phyloP scores from a whole-genome alignment of 352 stramenopile species.

The Pythium biforme region DNA sequence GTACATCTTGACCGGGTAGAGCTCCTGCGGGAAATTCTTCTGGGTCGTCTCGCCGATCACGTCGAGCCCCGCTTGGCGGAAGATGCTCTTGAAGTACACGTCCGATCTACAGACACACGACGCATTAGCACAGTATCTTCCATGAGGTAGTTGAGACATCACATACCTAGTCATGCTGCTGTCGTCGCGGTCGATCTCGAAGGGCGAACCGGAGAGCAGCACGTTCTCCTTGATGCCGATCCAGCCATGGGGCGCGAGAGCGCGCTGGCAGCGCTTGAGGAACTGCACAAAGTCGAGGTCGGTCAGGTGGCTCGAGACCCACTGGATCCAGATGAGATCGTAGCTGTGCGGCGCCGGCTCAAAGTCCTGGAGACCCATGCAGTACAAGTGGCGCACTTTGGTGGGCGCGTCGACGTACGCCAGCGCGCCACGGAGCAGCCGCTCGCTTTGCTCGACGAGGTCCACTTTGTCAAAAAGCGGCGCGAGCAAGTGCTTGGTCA shows the following conservation, averaged over 20 bases:
- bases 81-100: slow-evolving; percentile 91
- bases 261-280: slow-evolving; percentile 84
- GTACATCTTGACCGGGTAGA: slow-evolving; percentile 96
- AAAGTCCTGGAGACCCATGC: slow-evolving; percentile 92
- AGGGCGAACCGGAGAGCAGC: slow-evolving; percentile 61
- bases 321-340: slow-evolving; percentile 97
- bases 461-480: slow-evolving; percentile 88
- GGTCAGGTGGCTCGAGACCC: slow-evolving; percentile 94
- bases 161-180: slow-evolving; percentile 90
- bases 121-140: background rate
- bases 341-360: slow-evolving; percentile 69
- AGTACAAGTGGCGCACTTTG: slow-evolving; percentile 81
- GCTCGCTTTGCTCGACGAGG: slow-evolving; percentile 93
- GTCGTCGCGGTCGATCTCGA: slow-evolving; percentile 93
- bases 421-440: slow-evolving; percentile 85
- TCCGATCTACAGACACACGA: slow-evolving; percentile 36
- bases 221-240: slow-evolving; percentile 93
- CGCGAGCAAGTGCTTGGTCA: slow-evolving; percentile 93
- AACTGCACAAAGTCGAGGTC: slow-evolving; percentile 94
- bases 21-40: slow-evolving; percentile 92
- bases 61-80: slow-evolving; percentile 87
- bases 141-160: background rate
- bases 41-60: slow-evolving; percentile 85
- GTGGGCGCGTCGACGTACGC: slow-evolving; percentile 78
- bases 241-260: slow-evolving; percentile 52